Evolutionary conservation across 192 early-diverging fungal species (phyloP), one percentile per base, ranked within the genome.

Genomic region (Pilobolus umbonatus): DNA sequence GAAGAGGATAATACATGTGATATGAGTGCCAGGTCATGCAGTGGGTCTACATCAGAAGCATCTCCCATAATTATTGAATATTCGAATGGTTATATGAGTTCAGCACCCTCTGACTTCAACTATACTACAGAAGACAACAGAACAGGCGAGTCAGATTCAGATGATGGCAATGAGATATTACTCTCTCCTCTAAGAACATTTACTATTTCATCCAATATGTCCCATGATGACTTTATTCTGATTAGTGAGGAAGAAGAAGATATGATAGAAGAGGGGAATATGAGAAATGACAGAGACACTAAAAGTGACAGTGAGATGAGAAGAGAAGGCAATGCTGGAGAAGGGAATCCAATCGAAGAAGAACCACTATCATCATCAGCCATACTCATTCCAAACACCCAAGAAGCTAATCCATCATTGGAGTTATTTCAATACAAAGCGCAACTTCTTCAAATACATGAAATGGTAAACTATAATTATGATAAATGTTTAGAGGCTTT

Each of bases 191-290:
- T 49, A 1, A 49, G 25, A 49, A 28, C 47, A 14, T 28, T 6
- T 17, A 28, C 46, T 0, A 28, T 28, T 14, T 4, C 6, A n/a
- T 15, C 25, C 12, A 49, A 28, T 22, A 28, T 15, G 4, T 48
- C 46, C 5, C 5, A 22, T 0, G 47, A 49, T 49, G 47, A 49
- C 14, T 49, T 49, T 49, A 49, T 49, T 15, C 25, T 49, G 15
- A 28, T 49, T 8, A 28, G 29, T 48, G 46, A 48, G 8, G 19
- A 46, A 1, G 25, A 6, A 10, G 47, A 2, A n/a, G 25, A 28
- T 0, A 19, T 17, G 40, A 19, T 17, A 1, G 36, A 38, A 38
- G 36, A 38, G 15, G 36, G 2, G 1, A 15, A 38, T 0, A 15
- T 21, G 10, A 21, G 22, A 5, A 21, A 44, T 1, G 47, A 28